A percentile compares a stretch with the other conserved stretches of the same genome.
phyloP scores from a whole-genome alignment of 139 green algal genomes.

The Diplosphaera chodatii region DNA sequence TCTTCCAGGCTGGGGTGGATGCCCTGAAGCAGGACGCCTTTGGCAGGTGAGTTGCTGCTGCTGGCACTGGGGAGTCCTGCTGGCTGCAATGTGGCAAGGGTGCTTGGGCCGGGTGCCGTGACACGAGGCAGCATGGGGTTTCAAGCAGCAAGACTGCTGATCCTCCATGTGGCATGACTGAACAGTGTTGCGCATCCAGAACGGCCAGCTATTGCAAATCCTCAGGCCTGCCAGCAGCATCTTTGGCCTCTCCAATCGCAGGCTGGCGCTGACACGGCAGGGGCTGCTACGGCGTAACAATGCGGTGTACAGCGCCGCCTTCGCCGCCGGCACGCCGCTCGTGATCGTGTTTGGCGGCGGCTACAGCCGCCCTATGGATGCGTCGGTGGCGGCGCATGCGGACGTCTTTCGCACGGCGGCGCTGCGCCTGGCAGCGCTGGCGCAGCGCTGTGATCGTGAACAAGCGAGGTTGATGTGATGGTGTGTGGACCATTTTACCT shows the following conservation, averaged over 20 bases:
- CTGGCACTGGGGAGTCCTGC: background rate
- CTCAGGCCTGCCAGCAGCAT: no score
- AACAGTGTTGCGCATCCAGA: no score
- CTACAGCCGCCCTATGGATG: conserved; percentile 52
- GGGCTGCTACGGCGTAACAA: conserved; percentile 55
- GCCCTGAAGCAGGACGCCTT: conserved; percentile 46
- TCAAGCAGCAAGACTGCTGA: no score
- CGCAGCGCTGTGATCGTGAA: no score
- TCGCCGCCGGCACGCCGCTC: conserved; percentile 29
- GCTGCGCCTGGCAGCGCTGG: conserved; percentile 17
- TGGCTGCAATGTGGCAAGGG: no score
- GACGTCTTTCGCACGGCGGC: conserved; percentile 52
- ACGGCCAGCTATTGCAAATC: no score
- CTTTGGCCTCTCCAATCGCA: background rate
- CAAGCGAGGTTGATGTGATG: no score
- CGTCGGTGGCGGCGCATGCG: conserved; percentile 32
- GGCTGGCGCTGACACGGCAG: conserved; percentile 37
- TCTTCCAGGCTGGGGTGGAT: conserved; percentile 68
- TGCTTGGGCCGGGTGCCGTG: no score
- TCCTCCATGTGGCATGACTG: no score
- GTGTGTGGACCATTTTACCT: no score
- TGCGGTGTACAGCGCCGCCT: conserved; percentile 46
- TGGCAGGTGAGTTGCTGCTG: conserved; percentile 10
- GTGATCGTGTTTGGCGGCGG: conserved; percentile 68
- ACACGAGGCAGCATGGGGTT: no score